Conservation (phyloP, 768 basidiomycete species). For the Tulasnella sp. region DNA sequence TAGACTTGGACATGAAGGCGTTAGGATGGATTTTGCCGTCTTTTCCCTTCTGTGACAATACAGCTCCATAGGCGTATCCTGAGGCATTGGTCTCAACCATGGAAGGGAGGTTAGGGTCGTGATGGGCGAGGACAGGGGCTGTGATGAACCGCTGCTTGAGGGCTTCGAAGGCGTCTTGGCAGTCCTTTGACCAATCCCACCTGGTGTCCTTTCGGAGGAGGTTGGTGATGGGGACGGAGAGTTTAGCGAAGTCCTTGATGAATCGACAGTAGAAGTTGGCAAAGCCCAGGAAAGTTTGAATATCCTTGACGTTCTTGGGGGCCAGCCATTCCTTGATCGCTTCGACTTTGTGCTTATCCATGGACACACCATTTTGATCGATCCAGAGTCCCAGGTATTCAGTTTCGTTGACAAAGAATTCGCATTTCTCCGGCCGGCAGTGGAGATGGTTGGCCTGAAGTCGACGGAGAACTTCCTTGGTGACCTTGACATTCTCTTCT, state of each 20-base stretch:
- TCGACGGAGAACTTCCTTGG: constrained; percentile 29
- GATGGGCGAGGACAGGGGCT: constrained; percentile 28
- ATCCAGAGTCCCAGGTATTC: constrained; percentile 32
- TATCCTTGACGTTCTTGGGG: constrained; percentile 30
- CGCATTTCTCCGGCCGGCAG: constrained; percentile 31
- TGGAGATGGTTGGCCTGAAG: constrained; percentile 27
- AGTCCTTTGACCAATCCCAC: not conserved
- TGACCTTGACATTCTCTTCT: constrained; percentile 28
- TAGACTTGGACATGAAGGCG: constrained; percentile 9
- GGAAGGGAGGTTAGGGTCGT: constrained; percentile 4
- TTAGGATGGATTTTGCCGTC: constrained; percentile 19
- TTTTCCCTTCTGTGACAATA: constrained; percentile 22
- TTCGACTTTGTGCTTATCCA: constrained; percentile 33
- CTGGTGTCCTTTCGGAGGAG: not conserved
- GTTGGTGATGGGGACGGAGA: constrained; percentile 9
- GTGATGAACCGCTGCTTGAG: constrained; percentile 23
- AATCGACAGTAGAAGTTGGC: constrained; percentile 34
- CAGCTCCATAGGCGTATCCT: constrained; percentile 26
- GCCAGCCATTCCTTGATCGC: constrained; percentile 32
- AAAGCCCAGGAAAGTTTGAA: constrained; percentile 33
- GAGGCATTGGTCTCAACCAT: constrained; percentile 27
- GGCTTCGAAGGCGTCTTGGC: not conserved
- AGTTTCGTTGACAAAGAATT: constrained; percentile 4
- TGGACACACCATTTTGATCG: constrained; percentile 23
- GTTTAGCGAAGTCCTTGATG: constrained; percentile 31